Conservation (phyloP, 176 grass and related monocot species). For the sorghum (Sorghum bicolor) region DNA sequence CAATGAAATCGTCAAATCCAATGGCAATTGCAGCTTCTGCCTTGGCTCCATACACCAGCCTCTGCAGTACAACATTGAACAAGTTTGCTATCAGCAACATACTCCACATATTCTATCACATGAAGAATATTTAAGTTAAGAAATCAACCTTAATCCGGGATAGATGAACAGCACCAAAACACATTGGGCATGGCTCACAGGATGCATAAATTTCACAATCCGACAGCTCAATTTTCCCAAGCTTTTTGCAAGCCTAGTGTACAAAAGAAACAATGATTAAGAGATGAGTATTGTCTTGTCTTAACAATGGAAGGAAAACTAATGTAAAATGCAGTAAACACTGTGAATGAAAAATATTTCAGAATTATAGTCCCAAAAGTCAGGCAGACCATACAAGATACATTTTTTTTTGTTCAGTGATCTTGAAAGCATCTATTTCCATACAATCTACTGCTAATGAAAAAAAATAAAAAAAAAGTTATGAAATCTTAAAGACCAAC, state of each 20-base stretch:
- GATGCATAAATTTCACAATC: constrained; percentile 97
- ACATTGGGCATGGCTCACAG: constrained; percentile 95
- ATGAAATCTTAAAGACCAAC: neutral
- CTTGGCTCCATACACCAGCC: constrained; percentile 92
- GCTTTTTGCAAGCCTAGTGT: constrained; percentile 86
- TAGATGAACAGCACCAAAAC: constrained; percentile 95
- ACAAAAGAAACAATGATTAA: neutral
- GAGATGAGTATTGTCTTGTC: neutral
- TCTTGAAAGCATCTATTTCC: neutral
- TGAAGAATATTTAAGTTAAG: constrained; percentile 26
- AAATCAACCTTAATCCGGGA: constrained; percentile 73
- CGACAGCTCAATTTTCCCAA: constrained; percentile 86
- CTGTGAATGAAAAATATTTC: neutral
- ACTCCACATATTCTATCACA: neutral
- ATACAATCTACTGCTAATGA: neutral
- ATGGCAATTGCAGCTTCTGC: constrained; percentile 95
- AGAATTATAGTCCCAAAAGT: neutral
- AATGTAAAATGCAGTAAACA: neutral
- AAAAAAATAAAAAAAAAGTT: neutral
- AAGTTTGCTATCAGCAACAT: neutral
- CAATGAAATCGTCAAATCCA: constrained; percentile 98
- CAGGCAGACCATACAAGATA: neutral
- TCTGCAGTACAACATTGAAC: constrained; percentile 45
- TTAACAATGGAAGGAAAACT: neutral
- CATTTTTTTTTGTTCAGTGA: neutral